Conservation (phyloP, 2,329 filamentous ascomycete genomes). For the Penicillium vulpinum region DNA sequence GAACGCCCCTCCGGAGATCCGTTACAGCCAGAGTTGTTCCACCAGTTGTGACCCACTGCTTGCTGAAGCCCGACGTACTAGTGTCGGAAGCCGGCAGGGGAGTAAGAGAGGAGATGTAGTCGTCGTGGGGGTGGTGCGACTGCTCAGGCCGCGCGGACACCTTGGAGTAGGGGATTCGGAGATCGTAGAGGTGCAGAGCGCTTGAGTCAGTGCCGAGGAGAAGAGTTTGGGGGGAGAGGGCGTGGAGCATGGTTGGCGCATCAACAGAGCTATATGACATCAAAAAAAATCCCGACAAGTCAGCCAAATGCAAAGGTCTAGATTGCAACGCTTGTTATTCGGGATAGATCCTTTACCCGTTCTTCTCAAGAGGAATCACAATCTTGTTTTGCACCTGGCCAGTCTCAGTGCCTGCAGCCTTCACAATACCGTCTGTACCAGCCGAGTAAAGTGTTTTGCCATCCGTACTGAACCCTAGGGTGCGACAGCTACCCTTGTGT, state of each 20-base stretch:
- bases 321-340: conserved; percentile 2
- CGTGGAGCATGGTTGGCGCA: conserved; percentile 76
- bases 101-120: conserved; percentile 87
- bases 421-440: conserved; percentile 64
- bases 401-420: conserved; percentile 59
- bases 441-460: conserved; percentile 66
- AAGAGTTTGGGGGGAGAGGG: conserved; percentile 81
- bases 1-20: conserved; percentile 79
- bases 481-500: conserved; percentile 92
- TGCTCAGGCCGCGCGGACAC: conserved; percentile 68
- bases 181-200: conserved; percentile 82
- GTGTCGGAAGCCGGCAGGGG: conserved; percentile 76
- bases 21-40: conserved; percentile 88
- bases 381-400: conserved; percentile 78
- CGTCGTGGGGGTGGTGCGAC: conserved; percentile 82
- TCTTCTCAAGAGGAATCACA: conserved; percentile 60
- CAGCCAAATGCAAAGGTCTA: neutral
- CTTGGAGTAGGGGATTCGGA: conserved; percentile 60
- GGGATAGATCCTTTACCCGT: conserved; percentile 39
- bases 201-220: conserved; percentile 89
- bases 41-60: conserved; percentile 93
- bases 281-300: conserved; percentile 9
- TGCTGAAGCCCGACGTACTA: conserved; percentile 84
- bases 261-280: conserved; percentile 55
- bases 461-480: conserved; percentile 74